Base-by-base conservation (phyloP, 192 early-diverging fungal species). In the Entomortierella parvispora region DNA sequence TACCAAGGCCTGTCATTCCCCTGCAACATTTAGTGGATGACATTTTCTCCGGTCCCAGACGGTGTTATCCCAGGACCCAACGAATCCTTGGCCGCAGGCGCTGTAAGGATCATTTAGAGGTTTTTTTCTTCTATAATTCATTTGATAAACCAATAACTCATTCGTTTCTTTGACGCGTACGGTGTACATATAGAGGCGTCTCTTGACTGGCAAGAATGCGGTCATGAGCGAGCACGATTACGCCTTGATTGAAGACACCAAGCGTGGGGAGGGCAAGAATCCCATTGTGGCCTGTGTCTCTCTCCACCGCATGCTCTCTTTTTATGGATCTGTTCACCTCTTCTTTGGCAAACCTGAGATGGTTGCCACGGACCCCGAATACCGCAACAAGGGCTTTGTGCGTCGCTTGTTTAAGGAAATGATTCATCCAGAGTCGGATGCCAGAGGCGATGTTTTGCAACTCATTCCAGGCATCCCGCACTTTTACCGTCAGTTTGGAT, bases 401-500 rank as follows among this genome's bases (percentile, higher is more conserved):
- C 61, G 69, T 17, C 55, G 45, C 15, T 20, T 72, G 7, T 2
- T 72, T 2, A n/a, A 50, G 8, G 70, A 72, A 14, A 65, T 72
- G 70, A 72, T 72, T 22, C 70, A 72, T 17, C 70, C 70, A 8
- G 70, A 60, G 18, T 72, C 70, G 18, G 70, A 72, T 8, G 61
- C 62, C 18, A 53, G 62, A 45, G 70, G 70, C 3, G 62, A 72
- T 26, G 34, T 50, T 29, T 18, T 63, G 2, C 68, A 69, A 33
- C 29, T 68, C 40, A 79, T 79, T 31, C 55, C 56, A n/a, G 66
- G 60, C 2, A 62, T 79, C 46, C 66, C 75, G 0, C 67, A 79
- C 26, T 79, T 69, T 23, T 79, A 79, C 26, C 60, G 62, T 43
- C 71, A 66, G 61, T 75, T 75, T 26, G 71, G 71, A 29, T 66